Conservation (phyloP, 225 moss, liverwort and hornwort species). For the Pleurozium schreberi region DNA sequence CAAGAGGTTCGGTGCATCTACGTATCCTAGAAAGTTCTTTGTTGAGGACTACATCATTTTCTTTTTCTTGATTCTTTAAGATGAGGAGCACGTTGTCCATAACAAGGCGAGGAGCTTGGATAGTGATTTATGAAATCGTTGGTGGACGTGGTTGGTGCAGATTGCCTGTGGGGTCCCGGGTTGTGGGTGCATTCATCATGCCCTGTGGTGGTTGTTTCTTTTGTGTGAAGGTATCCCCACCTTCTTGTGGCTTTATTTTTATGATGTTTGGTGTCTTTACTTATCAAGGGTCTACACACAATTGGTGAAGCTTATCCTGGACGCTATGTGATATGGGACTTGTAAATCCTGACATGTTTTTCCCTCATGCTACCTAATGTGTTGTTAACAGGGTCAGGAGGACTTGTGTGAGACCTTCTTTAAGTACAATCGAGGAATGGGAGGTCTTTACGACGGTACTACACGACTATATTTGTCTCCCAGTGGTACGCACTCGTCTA, state of each 20-base stretch:
- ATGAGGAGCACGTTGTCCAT: not conserved
- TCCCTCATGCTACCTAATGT: not conserved
- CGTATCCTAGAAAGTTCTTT: not conserved
- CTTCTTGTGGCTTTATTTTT: not conserved
- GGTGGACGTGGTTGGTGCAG: slow-evolving; percentile 39
- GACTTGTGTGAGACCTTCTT: slow-evolving; percentile 92
- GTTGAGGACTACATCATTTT: not conserved
- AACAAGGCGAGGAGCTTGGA: not conserved
- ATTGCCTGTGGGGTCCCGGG: slow-evolving; percentile 83
- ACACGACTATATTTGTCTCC: slow-evolving; percentile 69
- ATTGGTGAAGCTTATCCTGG: not conserved
- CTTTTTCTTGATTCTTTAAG: not conserved
- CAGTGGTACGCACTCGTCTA: slow-evolving; percentile 34
- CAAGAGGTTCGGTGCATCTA: slow-evolving; percentile 40
- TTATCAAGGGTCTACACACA: not conserved
- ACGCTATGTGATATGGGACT: not conserved
- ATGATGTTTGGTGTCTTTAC: not conserved
- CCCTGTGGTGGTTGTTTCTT: slow-evolving; percentile 95
- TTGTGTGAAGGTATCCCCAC: slow-evolving; percentile 63
- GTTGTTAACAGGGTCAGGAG: slow-evolving; percentile 67
- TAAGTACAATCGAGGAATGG: slow-evolving; percentile 86
- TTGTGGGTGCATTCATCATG: slow-evolving; percentile 94
- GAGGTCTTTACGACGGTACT: slow-evolving; percentile 78
- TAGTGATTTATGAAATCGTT: not conserved
- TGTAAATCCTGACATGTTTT: not conserved